Evolutionary conservation across 2,329 filamentous ascomycete species (phyloP).

Genomic region (Apiospora arundinis): DNA sequence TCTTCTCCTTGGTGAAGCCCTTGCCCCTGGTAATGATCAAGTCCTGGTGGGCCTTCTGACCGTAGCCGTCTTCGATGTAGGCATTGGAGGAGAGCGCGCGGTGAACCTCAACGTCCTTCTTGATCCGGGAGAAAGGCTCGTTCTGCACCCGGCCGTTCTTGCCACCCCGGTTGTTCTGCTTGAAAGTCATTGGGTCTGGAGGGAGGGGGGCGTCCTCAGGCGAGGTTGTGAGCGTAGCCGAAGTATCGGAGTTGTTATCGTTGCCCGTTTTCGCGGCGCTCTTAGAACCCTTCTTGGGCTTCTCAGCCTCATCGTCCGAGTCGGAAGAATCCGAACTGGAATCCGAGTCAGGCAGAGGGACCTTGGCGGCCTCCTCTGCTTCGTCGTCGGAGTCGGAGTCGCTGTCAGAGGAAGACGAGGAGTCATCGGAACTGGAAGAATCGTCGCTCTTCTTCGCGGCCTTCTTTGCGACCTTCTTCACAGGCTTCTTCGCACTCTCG

Average conservation of each 20-base stretch:
- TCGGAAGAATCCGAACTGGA: slow-evolving; percentile 45
- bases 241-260: slow-evolving; percentile 43
- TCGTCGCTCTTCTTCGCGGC: slow-evolving; percentile 18
- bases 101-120: slow-evolving; percentile 71
- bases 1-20: slow-evolving; percentile 99
- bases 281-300: slow-evolving; percentile 29
- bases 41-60: slow-evolving; percentile 85
- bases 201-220: slow-evolving; percentile 60
- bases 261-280: background rate
- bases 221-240: slow-evolving; percentile 59
- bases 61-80: slow-evolving; percentile 86
- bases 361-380: slow-evolving; percentile 44
- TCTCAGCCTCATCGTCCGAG: slow-evolving; percentile 43
- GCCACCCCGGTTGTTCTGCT: slow-evolving; percentile 46
- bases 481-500: slow-evolving; percentile 31
- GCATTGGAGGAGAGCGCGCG: slow-evolving; percentile 76
- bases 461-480: slow-evolving; percentile 22
- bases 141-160: slow-evolving; percentile 53
- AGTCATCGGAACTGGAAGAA: slow-evolving; percentile 45
- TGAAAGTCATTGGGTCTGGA: slow-evolving; percentile 50
- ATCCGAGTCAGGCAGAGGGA: slow-evolving; percentile 49
- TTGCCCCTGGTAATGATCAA: slow-evolving; percentile 92
- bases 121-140: slow-evolving; percentile 79
- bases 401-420: slow-evolving; percentile 37
- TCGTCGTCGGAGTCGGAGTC: slow-evolving; percentile 46